Conservation (phyloP, 108 stramenopile species). For the Cyclostephanos tholiformis region DNA sequence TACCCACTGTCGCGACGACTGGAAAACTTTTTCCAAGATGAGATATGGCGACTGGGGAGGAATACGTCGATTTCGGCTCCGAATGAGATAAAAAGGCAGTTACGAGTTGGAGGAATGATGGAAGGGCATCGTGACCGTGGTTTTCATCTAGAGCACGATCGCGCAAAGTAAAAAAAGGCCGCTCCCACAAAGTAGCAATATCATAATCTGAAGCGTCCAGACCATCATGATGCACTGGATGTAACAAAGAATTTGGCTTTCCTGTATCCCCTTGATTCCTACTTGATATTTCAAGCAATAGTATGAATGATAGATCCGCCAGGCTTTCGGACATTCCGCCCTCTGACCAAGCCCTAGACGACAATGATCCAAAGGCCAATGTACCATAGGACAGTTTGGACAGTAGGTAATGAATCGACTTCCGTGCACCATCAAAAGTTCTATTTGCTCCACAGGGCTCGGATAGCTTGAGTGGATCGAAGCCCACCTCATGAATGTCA, state of each 20-base stretch:
- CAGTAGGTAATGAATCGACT: slow-evolving; percentile 36
- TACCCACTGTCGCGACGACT: slow-evolving; percentile 27
- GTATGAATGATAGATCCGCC: slow-evolving; percentile 44
- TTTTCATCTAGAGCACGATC: slow-evolving; percentile 51
- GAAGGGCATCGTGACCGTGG: slow-evolving; percentile 42
- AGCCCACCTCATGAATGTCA: slow-evolving; percentile 13
- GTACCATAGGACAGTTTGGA: slow-evolving; percentile 36
- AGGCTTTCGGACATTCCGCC: slow-evolving; percentile 40
- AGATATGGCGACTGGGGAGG: slow-evolving; percentile 9
- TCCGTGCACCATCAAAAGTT: slow-evolving; percentile 40
- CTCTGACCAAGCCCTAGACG: slow-evolving; percentile 42
- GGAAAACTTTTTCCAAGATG: slow-evolving; percentile 16
- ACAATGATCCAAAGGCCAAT: slow-evolving; percentile 28
- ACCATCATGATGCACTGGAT: not conserved
- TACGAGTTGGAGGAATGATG: slow-evolving; percentile 44
- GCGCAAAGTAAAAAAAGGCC: slow-evolving; percentile 41
- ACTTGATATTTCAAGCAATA: slow-evolving; percentile 38
- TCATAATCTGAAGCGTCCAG: slow-evolving; percentile 18
- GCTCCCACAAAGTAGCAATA: slow-evolving; percentile 46
- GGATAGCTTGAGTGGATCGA: slow-evolving; percentile 38
- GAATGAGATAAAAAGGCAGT: slow-evolving; percentile 46
- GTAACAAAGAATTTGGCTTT: slow-evolving; percentile 9
- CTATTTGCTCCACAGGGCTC: slow-evolving; percentile 25
- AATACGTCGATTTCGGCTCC: slow-evolving; percentile 34
- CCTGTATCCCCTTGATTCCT: slow-evolving; percentile 3